Evolutionary conservation across 2,329 filamentous ascomycete genomes (phyloP), one percentile per base, ranked within the genome.

Genomic region (Talaromyces funiculosus): DNA sequence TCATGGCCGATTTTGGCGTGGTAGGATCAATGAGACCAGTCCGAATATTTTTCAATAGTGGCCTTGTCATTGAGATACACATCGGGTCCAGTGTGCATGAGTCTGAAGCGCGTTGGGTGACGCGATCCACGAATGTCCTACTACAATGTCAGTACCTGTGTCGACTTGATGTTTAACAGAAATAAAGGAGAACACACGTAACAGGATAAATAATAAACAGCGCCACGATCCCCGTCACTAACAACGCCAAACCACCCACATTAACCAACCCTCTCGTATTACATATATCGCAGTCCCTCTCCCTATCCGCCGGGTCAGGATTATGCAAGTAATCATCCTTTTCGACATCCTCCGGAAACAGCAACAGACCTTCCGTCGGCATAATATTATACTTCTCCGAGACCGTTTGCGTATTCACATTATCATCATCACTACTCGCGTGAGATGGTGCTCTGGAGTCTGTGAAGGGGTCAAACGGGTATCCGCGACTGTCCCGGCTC

Each of bases 251-350:
- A 16, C 85, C 86, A 59, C 86, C 86, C 31, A 90, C 67, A 67
- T 90, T 90, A 56, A 84, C 70, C 10, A 87, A 64, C 47, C 86
- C 87, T 77, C 87, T 78, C 64, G 77, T 82, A 40, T 83, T 87
- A 70, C 84, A 89, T 42, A 90, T 77, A 68, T 88, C 83, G 66
- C 85, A 86, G 64, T 86, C 83, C 49, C 82, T 79, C 55, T 80
- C 74, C 42, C 86, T 80, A 51, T 89, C 86, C 57, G 82, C 81
- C 1, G 86, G 84, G 67, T 87, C 86, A 0, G 87, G 87, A 66
- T 89, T 89, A 69, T 90, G 87, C 63, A 90, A 68, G 64, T 84
- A 87, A 68, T 90, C 87, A 69, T 90, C 87, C 67, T 88, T 88
- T 71, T 90, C 87, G 22, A 89, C 84, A 68, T 90, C 87, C 70